These are phyloP conservation scores for Phaffia tasmanica DNA, from an alignment of 768 basidiomycete genomes.

Conservation along the genomic window DNA sequence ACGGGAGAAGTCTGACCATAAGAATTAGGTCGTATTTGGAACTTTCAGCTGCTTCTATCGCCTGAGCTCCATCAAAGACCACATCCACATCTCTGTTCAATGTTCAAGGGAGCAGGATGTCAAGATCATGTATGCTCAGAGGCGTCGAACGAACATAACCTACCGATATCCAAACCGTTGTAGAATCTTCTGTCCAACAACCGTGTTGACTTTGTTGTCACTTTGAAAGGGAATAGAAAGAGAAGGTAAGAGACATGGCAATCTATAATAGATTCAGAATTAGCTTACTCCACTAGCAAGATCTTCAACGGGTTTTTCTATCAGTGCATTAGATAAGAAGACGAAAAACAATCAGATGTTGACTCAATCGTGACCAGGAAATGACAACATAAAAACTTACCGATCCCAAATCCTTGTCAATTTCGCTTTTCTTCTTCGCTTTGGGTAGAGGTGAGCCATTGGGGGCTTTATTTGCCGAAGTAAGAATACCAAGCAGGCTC, in stretches of 20 bases:
- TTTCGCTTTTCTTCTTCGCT: conserved; percentile 1
- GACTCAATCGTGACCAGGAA: neutral
- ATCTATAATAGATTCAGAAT: too few species aligned
- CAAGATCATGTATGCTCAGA: conserved; percentile 14
- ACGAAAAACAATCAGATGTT: neutral
- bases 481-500: neutral
- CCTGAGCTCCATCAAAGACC: conserved; percentile 13
- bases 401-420: conserved; percentile 7
- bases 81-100: neutral
- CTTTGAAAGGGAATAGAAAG: neutral
- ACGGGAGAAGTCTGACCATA: neutral
- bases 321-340: too few species aligned
- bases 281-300: too few species aligned
- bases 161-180: neutral
- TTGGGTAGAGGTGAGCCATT: conserved; percentile 3
- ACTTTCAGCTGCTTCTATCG: neutral
- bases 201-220: conserved; percentile 19
- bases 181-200: conserved; percentile 18
- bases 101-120: neutral
- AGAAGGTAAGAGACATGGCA: neutral
- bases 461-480: neutral
- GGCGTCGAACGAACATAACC: neutral
- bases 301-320: too few species aligned
- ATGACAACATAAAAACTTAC: neutral
- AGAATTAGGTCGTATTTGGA: neutral